phyloP scores from a whole-genome alignment of 139 green algal genomes.

The Auxenochlorella protothecoides region DNA sequence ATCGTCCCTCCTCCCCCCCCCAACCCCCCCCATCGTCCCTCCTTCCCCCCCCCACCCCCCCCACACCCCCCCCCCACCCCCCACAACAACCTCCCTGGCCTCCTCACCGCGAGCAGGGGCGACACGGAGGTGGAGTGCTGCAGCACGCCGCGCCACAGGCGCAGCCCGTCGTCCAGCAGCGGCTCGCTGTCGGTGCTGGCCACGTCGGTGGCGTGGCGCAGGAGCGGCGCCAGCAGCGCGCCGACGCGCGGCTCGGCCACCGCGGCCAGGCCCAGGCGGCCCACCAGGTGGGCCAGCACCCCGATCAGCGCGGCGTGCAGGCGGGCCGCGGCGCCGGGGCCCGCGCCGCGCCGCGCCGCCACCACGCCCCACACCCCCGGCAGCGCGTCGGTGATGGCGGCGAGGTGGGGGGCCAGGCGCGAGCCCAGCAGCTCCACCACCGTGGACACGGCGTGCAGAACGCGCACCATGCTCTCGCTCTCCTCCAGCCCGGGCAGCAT shows the following conservation, averaged over 20 bases:
- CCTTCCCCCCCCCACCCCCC: no score
- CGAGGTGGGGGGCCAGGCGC: conserved; percentile 43
- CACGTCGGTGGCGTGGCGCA: conserved; percentile 40
- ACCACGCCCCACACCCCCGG: conserved; percentile 27
- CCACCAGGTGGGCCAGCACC: conserved; percentile 56
- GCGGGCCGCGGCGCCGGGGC: conserved; percentile 39
- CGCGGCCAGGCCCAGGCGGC: conserved; percentile 37
- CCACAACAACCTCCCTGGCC: background rate
- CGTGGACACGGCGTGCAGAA: conserved; percentile 60
- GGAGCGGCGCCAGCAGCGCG: conserved; percentile 51
- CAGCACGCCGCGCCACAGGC: conserved; percentile 24
- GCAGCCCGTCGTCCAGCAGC: conserved; percentile 49
- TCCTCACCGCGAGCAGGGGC: conserved; percentile 15
- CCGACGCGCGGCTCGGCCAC: conserved; percentile 30
- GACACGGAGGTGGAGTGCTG: conserved; percentile 12
- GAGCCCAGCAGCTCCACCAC: conserved; percentile 55
- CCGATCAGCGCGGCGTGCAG: conserved; percentile 59
- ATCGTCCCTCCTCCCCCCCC: no score
- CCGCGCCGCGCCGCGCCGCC: background rate
- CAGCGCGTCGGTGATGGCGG: conserved; percentile 42
- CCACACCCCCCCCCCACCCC: no score
- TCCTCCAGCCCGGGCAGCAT: conserved; percentile 49
- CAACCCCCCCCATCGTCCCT: no score
- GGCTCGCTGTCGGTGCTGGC: conserved; percentile 35
- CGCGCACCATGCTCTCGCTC: conserved; percentile 62